Evolutionary conservation across 2,329 filamentous ascomycete genomes (phyloP), one percentile per base, ranked within the genome.

Genomic region (Clathrospora elynae): DNA sequence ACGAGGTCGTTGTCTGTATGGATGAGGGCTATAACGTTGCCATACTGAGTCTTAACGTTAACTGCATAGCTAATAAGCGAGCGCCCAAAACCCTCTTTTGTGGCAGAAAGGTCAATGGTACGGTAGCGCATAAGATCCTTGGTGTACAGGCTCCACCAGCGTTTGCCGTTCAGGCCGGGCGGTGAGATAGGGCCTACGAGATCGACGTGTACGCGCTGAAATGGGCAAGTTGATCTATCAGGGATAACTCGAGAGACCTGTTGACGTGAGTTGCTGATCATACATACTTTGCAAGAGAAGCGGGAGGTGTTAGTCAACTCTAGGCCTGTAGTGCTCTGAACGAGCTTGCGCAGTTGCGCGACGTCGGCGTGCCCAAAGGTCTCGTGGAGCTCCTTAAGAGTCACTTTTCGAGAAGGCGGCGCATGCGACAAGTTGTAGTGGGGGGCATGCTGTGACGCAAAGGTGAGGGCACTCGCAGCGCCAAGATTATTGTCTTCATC

Each of bases 151-250:
- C 29, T 31, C 29, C 14, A 31, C 29, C 14, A 31, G 29, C 29
- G 29, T 11, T 31, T 13, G 14, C 29, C 29, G 29, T 31, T 31
- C 11, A 31, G 29, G 29, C n/a, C 29, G 8, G 29, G 29, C 29
- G 29, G 29, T 31, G 29, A 31, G n/a, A 31, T 31, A 7, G 29
- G 29, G n/a, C 29, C 29, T 17, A 31, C 29, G 29, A 31, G 29
- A 14, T 31, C 29, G n/a, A 31, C 14, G 17, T 31, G 29, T 31
- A 31, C 29, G 29, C 29, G 29, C 14, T 31, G 29, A 31, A 31
- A 31, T 31, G 14, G 14, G 14, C 29, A 11, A 14, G 29, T 31
- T 16, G 29, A n/a, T 17, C 14, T 5, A 31, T 31, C 17, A 31
- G 29, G 29, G n/a, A 31, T 31, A 14, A 31, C 29, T n/a, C 29